Conservation (phyloP, 1,284 basidiomycete species). For the Cryptococcus neoformans region DNA sequence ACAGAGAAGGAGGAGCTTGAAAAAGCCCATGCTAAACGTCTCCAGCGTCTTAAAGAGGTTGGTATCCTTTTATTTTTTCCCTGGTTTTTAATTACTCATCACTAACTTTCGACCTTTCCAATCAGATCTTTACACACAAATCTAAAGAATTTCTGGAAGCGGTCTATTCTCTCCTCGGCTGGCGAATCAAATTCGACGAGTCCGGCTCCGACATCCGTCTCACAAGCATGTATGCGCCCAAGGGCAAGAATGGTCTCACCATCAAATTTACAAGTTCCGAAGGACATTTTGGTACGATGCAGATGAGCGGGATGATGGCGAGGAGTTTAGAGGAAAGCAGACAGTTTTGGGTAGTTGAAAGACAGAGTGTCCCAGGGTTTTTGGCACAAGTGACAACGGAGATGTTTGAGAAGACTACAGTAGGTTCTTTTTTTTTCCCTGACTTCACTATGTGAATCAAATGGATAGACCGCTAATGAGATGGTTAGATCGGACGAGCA, state of each 20-base stretch:
- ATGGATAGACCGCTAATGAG: not conserved
- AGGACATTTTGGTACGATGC: slow-evolving; percentile 54
- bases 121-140: slow-evolving; percentile 52
- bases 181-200: slow-evolving; percentile 56
- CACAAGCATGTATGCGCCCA: slow-evolving; percentile 55
- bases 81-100: not conserved
- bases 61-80: slow-evolving; percentile 4
- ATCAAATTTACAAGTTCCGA: slow-evolving; percentile 51
- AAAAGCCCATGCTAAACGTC: slow-evolving; percentile 53
- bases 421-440: slow-evolving; percentile 17
- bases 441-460: too few relatives aligned
- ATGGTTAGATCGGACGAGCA: slow-evolving; percentile 34
- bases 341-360: slow-evolving; percentile 53
- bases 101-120: not conserved
- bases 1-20: slow-evolving; percentile 51
- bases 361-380: slow-evolving; percentile 55
- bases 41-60: slow-evolving; percentile 53
- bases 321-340: slow-evolving; percentile 49
- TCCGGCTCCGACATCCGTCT: slow-evolving; percentile 55
- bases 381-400: slow-evolving; percentile 54
- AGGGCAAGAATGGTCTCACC: slow-evolving; percentile 52
- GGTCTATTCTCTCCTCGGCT: slow-evolving; percentile 56
- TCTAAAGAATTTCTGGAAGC: slow-evolving; percentile 56
- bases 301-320: slow-evolving; percentile 50
- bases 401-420: slow-evolving; percentile 52